Conservation (phyloP, 345 rosid genomes). For the Moringa oleifera region DNA sequence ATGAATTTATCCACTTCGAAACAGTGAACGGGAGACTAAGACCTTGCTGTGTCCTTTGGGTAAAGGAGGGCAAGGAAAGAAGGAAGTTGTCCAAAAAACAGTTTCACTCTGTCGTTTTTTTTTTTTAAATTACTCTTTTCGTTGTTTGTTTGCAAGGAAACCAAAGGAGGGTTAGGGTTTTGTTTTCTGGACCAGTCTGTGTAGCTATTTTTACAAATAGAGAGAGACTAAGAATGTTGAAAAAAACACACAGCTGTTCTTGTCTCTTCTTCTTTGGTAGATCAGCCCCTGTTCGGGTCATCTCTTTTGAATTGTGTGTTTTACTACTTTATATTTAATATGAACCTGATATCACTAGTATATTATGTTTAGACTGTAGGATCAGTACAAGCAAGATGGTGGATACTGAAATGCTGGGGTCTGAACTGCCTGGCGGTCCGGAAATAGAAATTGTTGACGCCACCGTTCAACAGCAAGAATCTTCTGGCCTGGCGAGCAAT, state of each 20-base stretch:
- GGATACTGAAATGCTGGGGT: constrained; percentile 39
- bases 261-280: not conserved
- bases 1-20: too few species aligned
- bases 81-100: not conserved
- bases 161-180: constrained; percentile 15
- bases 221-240: not conserved
- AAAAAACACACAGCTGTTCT: not conserved
- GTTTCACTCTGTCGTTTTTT: not conserved
- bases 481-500: constrained; percentile 9
- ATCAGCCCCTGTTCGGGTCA: not conserved
- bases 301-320: not conserved
- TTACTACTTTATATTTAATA: not conserved
- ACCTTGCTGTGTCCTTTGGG: not conserved
- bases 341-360: not conserved
- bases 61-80: not conserved
- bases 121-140: not conserved
- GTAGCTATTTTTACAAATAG: not conserved
- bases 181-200: not conserved
- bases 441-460: constrained; percentile 28
- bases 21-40: not conserved
- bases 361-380: constrained; percentile 5
- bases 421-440: constrained; percentile 23
- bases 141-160: not conserved
- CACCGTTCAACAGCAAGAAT: constrained; percentile 22
- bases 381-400: constrained; percentile 36